Percentiles rank a stretch among this genome's conserved stretches.
Evolutionary conservation across 805 yeast species (phyloP).

Genomic region (Torulaspora franciscae): DNA sequence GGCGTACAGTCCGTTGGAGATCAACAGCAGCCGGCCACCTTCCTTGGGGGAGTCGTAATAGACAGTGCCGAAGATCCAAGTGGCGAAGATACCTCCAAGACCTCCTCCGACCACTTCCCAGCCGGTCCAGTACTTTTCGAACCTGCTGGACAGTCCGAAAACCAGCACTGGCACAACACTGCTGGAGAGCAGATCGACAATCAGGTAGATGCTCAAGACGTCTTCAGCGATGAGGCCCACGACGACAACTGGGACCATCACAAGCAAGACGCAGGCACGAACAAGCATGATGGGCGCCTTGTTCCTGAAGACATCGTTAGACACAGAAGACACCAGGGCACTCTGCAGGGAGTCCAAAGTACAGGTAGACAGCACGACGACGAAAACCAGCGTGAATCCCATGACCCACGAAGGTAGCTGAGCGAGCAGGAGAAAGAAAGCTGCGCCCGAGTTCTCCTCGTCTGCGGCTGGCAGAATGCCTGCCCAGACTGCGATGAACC

Average conservation of each 20-base stretch:
- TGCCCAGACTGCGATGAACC: constrained; percentile 88
- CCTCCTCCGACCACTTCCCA: constrained; percentile 82
- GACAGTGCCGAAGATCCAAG: constrained; percentile 77
- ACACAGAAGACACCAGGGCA: constrained; percentile 80
- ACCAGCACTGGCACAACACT: constrained; percentile 80
- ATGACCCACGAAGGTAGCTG: constrained; percentile 81
- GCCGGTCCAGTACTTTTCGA: constrained; percentile 63
- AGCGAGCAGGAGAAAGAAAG: constrained; percentile 66
- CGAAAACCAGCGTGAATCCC: constrained; percentile 75
- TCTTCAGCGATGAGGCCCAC: constrained; percentile 81
- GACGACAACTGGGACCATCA: constrained; percentile 83
- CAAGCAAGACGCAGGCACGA: constrained; percentile 62
- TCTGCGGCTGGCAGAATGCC: constrained; percentile 49
- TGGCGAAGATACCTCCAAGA: constrained; percentile 71
- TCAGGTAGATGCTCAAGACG: constrained; percentile 79
- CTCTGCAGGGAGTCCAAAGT: constrained; percentile 86
- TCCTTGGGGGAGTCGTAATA: constrained; percentile 67
- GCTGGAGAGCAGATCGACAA: constrained; percentile 85
- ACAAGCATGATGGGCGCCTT: constrained; percentile 61
- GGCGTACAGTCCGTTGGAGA: constrained; percentile 75
- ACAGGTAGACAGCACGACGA: constrained; percentile 72
- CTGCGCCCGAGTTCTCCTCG: constrained; percentile 52
- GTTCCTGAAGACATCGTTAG: constrained; percentile 87
- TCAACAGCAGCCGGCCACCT: constrained; percentile 70
- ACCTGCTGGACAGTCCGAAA: constrained; percentile 63